Conservation (phyloP, 2,329 filamentous ascomycete species). For the Tolypocladium guangdongense region DNA sequence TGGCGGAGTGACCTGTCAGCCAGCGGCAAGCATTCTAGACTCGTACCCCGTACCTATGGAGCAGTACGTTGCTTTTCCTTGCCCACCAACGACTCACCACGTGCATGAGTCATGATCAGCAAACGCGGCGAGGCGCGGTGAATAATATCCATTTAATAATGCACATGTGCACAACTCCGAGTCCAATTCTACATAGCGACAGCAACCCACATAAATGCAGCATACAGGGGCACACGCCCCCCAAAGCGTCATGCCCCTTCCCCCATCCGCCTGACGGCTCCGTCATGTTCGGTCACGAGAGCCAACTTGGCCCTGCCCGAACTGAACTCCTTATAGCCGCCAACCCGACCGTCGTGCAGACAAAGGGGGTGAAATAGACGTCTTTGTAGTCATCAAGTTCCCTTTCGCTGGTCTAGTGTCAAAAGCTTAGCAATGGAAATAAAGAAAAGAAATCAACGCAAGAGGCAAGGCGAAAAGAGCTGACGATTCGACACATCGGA, state of each 20-base stretch:
- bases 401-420: neutral
- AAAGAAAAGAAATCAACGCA: neutral
- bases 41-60: neutral
- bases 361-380: neutral
- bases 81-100: neutral
- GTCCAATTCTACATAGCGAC: neutral
- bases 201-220: neutral
- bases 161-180: neutral
- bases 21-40: neutral
- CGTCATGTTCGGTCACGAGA: neutral
- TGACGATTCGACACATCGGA: neutral
- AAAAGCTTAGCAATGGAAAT: neutral
- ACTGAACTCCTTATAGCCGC: conserved; percentile 1
- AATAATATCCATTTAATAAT: neutral
- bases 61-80: neutral
- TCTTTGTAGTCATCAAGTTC: neutral
- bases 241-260: neutral
- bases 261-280: neutral
- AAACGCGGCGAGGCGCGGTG: neutral
- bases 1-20: neutral
- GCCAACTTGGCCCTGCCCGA: neutral
- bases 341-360: neutral
- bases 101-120: neutral
- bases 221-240: neutral
- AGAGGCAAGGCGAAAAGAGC: neutral